Evolutionary conservation across 2,329 filamentous ascomycete species (phyloP), one percentile per base, ranked within the genome.

Genomic region (Botrytis fragariae): DNA sequence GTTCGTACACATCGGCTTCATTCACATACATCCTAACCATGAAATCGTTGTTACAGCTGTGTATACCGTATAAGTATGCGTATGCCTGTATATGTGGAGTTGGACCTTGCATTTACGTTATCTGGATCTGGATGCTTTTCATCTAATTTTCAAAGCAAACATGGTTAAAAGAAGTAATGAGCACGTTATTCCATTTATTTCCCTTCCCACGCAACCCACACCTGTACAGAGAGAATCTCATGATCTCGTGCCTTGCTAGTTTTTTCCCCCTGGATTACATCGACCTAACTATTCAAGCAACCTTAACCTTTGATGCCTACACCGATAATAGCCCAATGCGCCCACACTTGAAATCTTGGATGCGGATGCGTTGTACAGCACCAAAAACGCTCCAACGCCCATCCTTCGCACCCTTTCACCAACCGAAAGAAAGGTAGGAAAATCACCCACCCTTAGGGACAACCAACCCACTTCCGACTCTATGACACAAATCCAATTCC

Each of bases 221-320:
- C 32, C 45, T 54, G 64, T 54, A 68, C 48, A 18, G 42, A 63
- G 44, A 71, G 22, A 16, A 32, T 37, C 42, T 64, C 57, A 39
- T 51, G 69, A 64, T 71, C 69, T 65, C 69, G 59, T 71, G 69
- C 69, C 69, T 65, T 71, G 44, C 57, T 64, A 71, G 69, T 64
- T 64, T 71, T 63, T 42, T 54, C 48, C 60, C 54, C 69, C 61
- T 71, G 69, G 59, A 54, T 39, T 7, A 35, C 32, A 37, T 39
- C 64, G 6, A n/a, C 22, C 61, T 44, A n/a, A 3, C n/a, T 18
- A n/a, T 57, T 12, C 39, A 48, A 60, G 54, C 54, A 70, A 61
- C 54, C 68, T n/a, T 54, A 65, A 39, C 45, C 44, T 67, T 39
- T 37, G 29, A 51, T 51, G 64, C 59, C 32, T 65, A 71, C 45